Conservation (phyloP, 225 moss, liverwort and hornwort genomes). For the Straminergon stramineum region DNA sequence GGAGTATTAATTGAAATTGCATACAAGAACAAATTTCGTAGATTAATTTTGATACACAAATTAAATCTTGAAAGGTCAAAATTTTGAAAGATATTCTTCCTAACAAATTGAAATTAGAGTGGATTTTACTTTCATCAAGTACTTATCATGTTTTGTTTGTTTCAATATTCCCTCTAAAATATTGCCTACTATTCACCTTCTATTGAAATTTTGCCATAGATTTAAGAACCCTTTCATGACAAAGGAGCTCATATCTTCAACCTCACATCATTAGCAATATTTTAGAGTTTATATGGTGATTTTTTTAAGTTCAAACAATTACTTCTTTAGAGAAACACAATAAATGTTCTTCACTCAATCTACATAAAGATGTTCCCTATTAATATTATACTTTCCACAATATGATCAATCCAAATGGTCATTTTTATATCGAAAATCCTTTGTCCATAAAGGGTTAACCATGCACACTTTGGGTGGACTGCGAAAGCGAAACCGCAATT, state of each 20-base stretch:
- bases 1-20: neutral
- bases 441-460: neutral
- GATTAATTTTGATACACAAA: neutral
- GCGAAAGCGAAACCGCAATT: too few relatives aligned
- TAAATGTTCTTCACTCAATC: neutral
- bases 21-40: neutral
- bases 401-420: neutral
- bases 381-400: neutral
- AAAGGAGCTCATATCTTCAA: neutral
- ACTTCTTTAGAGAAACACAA: neutral
- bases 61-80: neutral
- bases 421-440: neutral
- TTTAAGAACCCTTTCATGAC: neutral
- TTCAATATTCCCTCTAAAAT: neutral
- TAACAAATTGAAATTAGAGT: neutral
- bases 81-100: neutral
- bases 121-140: neutral
- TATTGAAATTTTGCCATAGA: neutral
- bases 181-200: neutral
- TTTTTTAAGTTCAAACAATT: neutral
- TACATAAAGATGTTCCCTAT: neutral
- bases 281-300: neutral
- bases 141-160: neutral
- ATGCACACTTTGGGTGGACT: too few relatives aligned
- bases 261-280: neutral